Conservation (phyloP, 352 stramenopile species). For the Saprolegnia parasitica region DNA sequence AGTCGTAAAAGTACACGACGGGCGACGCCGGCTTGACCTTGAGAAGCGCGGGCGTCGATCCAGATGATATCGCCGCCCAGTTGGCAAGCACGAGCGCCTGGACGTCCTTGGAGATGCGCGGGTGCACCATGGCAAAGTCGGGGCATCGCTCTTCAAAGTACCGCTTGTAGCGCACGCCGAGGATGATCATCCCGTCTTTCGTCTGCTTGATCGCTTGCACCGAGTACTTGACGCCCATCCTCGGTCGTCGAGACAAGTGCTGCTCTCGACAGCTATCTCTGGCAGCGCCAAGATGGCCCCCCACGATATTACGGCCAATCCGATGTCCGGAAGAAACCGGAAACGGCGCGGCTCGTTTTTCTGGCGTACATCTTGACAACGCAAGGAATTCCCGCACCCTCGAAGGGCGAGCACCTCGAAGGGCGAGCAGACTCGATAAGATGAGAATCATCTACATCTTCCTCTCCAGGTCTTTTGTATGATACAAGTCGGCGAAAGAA, state of each 20-base stretch:
- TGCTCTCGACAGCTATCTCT: neutral
- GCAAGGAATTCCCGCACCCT: too few species aligned
- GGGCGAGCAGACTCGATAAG: too few species aligned
- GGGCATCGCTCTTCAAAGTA: slow-evolving; percentile 16
- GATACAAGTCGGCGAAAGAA: too few species aligned
- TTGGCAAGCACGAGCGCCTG: slow-evolving; percentile 15
- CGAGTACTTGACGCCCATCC: slow-evolving; percentile 28
- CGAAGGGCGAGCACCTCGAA: too few species aligned
- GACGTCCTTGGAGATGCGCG: slow-evolving; percentile 1
- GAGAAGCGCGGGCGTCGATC: slow-evolving; percentile 17
- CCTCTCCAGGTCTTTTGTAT: too few species aligned
- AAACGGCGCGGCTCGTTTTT: too few species aligned
- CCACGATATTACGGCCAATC: neutral
- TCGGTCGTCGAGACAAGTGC: neutral
- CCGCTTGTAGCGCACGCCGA: slow-evolving; percentile 13
- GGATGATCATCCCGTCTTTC: slow-evolving; percentile 10
- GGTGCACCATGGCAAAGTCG: slow-evolving; percentile 18
- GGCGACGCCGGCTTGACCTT: slow-evolving; percentile 25
- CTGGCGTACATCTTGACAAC: too few species aligned
- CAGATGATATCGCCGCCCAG: slow-evolving; percentile 12
- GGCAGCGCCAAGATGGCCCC: neutral
- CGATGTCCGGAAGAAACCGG: too few species aligned
- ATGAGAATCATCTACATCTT: too few species aligned
- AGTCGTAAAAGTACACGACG: slow-evolving; percentile 41
- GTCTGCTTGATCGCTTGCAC: slow-evolving; percentile 28